Conservation (phyloP, 768 basidiomycete species). For the Rhizopogon vinicolor region DNA sequence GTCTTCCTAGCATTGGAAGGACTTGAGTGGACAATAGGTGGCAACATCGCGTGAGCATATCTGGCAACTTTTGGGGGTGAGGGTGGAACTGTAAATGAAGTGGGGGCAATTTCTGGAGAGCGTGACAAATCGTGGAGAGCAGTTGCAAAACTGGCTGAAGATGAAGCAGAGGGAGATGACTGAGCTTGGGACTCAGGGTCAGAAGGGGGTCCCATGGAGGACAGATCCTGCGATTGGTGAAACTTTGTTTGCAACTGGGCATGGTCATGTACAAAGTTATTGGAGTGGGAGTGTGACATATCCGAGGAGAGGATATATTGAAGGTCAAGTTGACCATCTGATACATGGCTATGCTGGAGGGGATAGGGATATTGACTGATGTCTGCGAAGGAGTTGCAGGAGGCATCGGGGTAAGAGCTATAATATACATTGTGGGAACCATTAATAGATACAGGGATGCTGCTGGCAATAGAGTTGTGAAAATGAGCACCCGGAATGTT, state of each 20-base stretch:
- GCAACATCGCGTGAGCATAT: constrained; percentile 25
- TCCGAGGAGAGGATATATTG: constrained; percentile 18
- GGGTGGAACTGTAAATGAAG: constrained; percentile 14
- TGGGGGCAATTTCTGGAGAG: constrained; percentile 10
- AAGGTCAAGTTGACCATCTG: constrained; percentile 20
- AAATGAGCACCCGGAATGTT: constrained; percentile 24
- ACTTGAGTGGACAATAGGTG: constrained; percentile 30
- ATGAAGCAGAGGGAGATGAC: constrained; percentile 17
- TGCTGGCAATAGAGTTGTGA: constrained; percentile 10
- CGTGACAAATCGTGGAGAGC: constrained; percentile 21
- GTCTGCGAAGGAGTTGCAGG: constrained; percentile 13
- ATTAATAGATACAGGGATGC: constrained; percentile 28
- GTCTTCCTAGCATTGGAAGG: constrained; percentile 21
- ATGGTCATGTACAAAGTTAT: constrained; percentile 14
- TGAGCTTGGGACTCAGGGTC: constrained; percentile 25
- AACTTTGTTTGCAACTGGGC: constrained; percentile 23
- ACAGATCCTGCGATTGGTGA: constrained; percentile 21
- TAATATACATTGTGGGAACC: constrained; percentile 26
- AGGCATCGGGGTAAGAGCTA: constrained; percentile 22
- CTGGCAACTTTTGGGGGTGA: constrained; percentile 19
- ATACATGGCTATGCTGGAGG: constrained; percentile 19
- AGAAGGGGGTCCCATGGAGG: constrained; percentile 11
- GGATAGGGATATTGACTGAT: constrained; percentile 20
- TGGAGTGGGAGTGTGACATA: constrained; percentile 12
- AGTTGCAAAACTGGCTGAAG: constrained; percentile 19